A percentile compares a stretch with the other conserved stretches of the same genome.
Evolutionary conservation across 164 flowering plant species (phyloP).

Genomic region (Echeveria elegans): DNA sequence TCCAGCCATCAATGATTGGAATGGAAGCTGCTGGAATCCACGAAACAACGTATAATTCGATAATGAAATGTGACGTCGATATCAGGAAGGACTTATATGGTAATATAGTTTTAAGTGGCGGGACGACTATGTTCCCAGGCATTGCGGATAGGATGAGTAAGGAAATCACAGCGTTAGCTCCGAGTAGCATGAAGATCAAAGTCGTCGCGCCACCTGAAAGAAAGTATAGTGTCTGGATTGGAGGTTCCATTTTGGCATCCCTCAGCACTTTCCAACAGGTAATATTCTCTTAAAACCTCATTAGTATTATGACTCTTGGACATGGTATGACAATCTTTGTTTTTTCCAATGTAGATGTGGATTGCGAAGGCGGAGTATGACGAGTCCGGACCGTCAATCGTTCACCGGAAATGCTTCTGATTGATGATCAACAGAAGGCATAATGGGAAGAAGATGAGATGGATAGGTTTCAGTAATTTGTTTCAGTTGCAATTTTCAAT

Average conservation of each 20-base stretch:
- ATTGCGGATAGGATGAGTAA: background rate
- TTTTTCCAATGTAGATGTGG: background rate
- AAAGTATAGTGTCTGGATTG: background rate
- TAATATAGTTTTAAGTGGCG: background rate
- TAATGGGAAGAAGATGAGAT: background rate
- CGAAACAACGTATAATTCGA: background rate
- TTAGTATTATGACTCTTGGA: too few relatives aligned
- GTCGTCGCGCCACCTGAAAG: background rate
- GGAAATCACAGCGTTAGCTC: background rate
- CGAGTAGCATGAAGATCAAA: background rate
- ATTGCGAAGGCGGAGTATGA: slow-evolving; percentile 2
- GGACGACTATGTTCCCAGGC: background rate
- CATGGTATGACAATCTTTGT: too few relatives aligned
- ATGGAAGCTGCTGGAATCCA: background rate
- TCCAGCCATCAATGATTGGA: slow-evolving; percentile 9
- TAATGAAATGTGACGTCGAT: background rate
- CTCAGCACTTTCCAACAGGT: background rate
- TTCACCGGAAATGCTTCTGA: slow-evolving; percentile 3
- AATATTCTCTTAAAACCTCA: too few relatives aligned
- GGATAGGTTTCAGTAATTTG: background rate
- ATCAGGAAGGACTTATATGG: background rate
- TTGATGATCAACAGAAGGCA: background rate
- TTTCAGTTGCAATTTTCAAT: background rate
- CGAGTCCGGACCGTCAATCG: background rate
- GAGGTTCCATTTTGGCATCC: background rate